phyloP scores from a whole-genome alignment of 768 basidiomycete genomes.

The Lentinula lateritia region DNA sequence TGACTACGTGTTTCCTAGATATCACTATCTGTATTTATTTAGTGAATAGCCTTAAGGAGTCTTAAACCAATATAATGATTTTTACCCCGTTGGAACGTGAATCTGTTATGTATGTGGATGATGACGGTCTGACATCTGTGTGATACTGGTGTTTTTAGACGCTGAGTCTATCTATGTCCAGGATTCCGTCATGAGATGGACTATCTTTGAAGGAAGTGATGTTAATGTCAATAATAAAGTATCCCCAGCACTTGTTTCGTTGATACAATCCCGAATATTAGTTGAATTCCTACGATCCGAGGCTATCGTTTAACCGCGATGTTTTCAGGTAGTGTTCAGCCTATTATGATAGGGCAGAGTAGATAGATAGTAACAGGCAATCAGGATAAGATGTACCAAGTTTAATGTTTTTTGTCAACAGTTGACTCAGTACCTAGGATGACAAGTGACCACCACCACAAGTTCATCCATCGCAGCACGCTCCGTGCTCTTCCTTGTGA shows the following conservation, averaged over 20 bases:
- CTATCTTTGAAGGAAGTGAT: not conserved
- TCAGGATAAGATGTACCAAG: too few species aligned
- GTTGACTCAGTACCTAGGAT: too few species aligned
- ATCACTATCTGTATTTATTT: conserved; percentile 6
- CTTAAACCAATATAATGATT: conserved; percentile 13
- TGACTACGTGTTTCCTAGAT: not conserved
- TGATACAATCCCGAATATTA: not conserved
- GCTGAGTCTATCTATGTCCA: not conserved
- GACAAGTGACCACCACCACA: too few species aligned
- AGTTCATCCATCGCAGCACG: too few species aligned
- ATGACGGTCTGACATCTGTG: not conserved
- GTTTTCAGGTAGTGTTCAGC: too few species aligned
- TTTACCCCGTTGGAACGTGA: conserved; percentile 4
- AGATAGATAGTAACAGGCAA: too few species aligned
- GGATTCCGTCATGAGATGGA: not conserved
- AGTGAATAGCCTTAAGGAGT: not conserved
- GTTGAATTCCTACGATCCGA: not conserved
- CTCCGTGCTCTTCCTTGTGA: too few species aligned
- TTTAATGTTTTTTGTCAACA: too few species aligned
- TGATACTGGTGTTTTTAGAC: not conserved
- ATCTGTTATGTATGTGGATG: not conserved
- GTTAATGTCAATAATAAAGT: not conserved
- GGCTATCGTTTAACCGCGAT: not conserved
- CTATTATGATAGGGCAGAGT: too few species aligned
- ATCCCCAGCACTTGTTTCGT: not conserved